A percentile compares a stretch with the other conserved stretches of the same genome.
Evolutionary conservation across 2,329 filamentous ascomycete species (phyloP).

Genomic region (Paraphoma sp.): DNA sequence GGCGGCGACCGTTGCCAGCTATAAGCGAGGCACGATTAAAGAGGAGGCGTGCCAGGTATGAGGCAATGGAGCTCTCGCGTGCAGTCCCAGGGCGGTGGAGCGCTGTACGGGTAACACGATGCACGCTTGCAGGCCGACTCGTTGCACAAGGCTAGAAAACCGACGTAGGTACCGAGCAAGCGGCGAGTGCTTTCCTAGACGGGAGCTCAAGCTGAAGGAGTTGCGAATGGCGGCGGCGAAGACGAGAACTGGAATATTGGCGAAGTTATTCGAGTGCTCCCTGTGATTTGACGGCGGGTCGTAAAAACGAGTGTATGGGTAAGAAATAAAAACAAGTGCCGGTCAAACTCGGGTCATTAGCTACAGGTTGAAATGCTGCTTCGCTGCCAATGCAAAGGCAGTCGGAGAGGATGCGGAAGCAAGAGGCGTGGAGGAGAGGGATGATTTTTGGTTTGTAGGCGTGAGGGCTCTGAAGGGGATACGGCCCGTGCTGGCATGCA

Average conservation of each 20-base stretch:
- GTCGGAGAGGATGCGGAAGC: constrained; percentile 20
- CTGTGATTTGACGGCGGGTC: not conserved
- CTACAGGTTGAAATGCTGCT: constrained; percentile 6
- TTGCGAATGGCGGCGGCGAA: constrained; percentile 9
- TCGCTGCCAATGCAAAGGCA: constrained; percentile 27
- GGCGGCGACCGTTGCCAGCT: constrained; percentile 9
- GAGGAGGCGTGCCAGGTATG: constrained; percentile 19
- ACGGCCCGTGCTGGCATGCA: not conserved
- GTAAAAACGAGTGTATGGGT: constrained; percentile 36
- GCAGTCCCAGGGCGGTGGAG: constrained; percentile 27
- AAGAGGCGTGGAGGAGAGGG: constrained; percentile 16
- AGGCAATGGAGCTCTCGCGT: constrained; percentile 13
- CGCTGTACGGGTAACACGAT: constrained; percentile 34
- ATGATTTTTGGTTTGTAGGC: constrained; percentile 1
- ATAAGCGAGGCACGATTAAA: constrained; percentile 16
- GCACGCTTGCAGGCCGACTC: constrained; percentile 28
- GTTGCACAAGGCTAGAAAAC: constrained; percentile 43
- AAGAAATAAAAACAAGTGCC: constrained; percentile 20
- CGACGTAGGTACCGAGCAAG: constrained; percentile 21
- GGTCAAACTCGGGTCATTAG: constrained; percentile 23
- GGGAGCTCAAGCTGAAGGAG: constrained; percentile 17
- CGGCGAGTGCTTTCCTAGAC: constrained; percentile 11
- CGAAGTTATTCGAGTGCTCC: constrained; percentile 3
- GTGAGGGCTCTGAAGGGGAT: not conserved
- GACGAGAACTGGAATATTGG: constrained; percentile 15